phyloP scores from a whole-genome alignment of 169 alveolate species.

The Sarcocystis neurona region DNA sequence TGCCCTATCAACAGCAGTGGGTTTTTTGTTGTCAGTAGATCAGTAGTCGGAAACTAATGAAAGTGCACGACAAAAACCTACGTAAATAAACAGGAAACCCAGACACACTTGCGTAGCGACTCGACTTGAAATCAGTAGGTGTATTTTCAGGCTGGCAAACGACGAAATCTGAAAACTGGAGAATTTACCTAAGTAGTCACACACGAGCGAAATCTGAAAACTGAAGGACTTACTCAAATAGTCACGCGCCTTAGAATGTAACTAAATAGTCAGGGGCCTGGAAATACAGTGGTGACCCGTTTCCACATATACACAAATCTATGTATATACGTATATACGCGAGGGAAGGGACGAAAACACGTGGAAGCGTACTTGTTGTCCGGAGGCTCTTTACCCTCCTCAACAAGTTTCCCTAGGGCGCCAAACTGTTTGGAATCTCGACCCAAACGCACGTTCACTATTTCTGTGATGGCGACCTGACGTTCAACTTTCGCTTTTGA shows the following conservation, averaged over 20 bases:
- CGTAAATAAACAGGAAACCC: no score
- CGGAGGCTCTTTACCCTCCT: slow-evolving; percentile 24
- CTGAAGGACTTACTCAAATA: neutral
- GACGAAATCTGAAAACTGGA: neutral
- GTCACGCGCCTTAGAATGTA: neutral
- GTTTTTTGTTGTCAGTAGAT: no score
- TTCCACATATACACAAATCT: neutral
- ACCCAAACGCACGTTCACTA: slow-evolving; percentile 38
- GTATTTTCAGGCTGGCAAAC: no score
- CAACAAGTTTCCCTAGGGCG: slow-evolving; percentile 51
- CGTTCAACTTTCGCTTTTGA: slow-evolving; percentile 58
- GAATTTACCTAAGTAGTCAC: neutral
- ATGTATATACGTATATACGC: neutral
- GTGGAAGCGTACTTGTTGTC: slow-evolving; percentile 25
- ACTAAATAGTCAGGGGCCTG: neutral
- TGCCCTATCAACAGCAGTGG: no score
- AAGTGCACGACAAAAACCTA: no score
- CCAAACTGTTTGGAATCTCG: slow-evolving; percentile 55
- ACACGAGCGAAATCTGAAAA: neutral
- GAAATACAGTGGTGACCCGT: neutral
- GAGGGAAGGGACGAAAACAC: neutral
- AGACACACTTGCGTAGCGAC: no score
- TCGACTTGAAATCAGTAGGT: no score
- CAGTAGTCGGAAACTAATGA: no score
- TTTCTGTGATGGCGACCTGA: slow-evolving; percentile 38